phyloP scores from a whole-genome alignment of 2,329 filamentous ascomycete species.

The Keithomyces neogunnii region DNA sequence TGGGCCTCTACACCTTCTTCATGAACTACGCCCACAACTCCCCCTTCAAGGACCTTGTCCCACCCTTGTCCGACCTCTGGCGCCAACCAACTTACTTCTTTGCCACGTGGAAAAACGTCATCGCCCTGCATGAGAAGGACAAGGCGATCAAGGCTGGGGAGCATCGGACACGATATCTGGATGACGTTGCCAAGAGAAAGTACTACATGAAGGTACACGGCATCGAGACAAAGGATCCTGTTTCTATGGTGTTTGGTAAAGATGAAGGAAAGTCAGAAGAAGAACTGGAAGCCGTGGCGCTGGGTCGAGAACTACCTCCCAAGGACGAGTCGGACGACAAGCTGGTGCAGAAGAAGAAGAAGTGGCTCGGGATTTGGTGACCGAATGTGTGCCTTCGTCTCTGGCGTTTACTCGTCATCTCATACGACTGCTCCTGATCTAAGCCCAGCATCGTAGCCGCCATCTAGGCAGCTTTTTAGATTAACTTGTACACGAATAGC shows the following conservation, averaged over 20 bases:
- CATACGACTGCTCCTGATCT: background rate
- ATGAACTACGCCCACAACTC: slow-evolving; percentile 74
- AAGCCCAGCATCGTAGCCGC: background rate
- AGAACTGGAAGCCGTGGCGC: slow-evolving; percentile 25
- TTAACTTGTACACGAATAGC: background rate
- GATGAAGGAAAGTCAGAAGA: slow-evolving; percentile 26
- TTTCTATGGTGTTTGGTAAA: slow-evolving; percentile 37
- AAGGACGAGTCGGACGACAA: slow-evolving; percentile 18
- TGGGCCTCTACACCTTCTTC: slow-evolving; percentile 66
- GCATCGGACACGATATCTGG: slow-evolving; percentile 62
- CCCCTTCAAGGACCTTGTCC: slow-evolving; percentile 71
- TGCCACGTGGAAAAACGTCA: slow-evolving; percentile 59
- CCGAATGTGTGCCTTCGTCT: slow-evolving; percentile 9
- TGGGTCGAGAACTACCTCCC: slow-evolving; percentile 26
- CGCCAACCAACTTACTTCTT: slow-evolving; percentile 61
- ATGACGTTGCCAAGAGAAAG: slow-evolving; percentile 80
- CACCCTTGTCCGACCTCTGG: slow-evolving; percentile 59
- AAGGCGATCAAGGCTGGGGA: slow-evolving; percentile 60
- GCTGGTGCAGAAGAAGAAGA: slow-evolving; percentile 53
- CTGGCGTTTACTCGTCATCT: background rate
- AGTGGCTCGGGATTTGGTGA: slow-evolving; percentile 78
- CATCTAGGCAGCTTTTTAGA: background rate
- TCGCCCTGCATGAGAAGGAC: slow-evolving; percentile 68
- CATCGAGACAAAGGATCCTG: slow-evolving; percentile 54
- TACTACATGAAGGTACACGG: slow-evolving; percentile 84